Base-by-base conservation (phyloP, 2,329 filamentous ascomycete species). In the Daldinia sp. region DNA sequence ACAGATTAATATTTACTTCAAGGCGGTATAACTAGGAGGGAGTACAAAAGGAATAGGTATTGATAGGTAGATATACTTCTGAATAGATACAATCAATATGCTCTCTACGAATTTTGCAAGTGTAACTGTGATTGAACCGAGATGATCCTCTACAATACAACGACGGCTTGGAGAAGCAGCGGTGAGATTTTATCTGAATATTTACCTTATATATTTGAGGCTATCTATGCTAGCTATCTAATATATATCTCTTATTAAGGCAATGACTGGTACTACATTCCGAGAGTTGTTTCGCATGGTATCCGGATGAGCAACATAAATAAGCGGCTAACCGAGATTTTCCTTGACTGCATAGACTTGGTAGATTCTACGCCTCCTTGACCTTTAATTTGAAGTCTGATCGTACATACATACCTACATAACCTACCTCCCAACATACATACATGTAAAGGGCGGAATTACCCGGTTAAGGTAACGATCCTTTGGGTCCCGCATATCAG, bases 171-270 rank as follows among this genome's bases (percentile, higher is more conserved):
- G 64, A 55, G 67, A 72, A 70, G 61, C 65, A 46, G 70, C 70
- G 70, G 70, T 72, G 70, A 72, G 67, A 68, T 63, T 65, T 59
- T 28, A 60, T n/a, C 41, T 44, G 41, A 58, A 58, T 50, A 39
- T 12, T 6, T 35, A 39, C 35, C 33, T 35, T 9, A n/a, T 20
- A n/a, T 35, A 7, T 37, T 53, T 53, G 18, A 33, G 20, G 30
- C 30, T 50, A n/a, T 26, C 23, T 15, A 53, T 53, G 48, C 18
- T 42, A 46, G 9, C 1, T 48, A 48, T 6, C 15, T 2, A 5
- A 42, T 42, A 42, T n/a, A 1, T 42, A 51, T 35, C 5, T 35
- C 48, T 26, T 37, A 35, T 37, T 18, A 23, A 54, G 4, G n/a
- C 33, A 20, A 54, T 39, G 15, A 39, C 20, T 35, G 10, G 7